phyloP scores from a whole-genome alignment of 495 filamentous ascomycete species.

The Haplographium delicatum region DNA sequence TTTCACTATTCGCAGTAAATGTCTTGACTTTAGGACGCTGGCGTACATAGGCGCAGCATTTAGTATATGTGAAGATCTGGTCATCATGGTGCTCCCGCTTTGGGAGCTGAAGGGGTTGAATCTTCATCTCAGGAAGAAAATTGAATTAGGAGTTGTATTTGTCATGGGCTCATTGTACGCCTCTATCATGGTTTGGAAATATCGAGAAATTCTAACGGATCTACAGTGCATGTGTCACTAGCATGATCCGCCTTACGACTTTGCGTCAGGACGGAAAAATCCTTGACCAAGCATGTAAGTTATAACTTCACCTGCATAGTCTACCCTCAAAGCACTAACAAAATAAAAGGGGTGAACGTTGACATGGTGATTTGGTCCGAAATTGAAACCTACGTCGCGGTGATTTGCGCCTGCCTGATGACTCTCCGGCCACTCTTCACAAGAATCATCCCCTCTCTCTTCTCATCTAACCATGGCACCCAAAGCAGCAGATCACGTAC shows the following conservation, averaged over 20 bases:
- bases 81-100: slow-evolving; percentile 35
- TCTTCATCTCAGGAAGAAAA: slow-evolving; percentile 32
- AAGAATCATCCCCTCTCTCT: slow-evolving; percentile 8
- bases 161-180: slow-evolving; percentile 31
- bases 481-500: not conserved
- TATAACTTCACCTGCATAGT: not conserved
- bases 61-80: slow-evolving; percentile 33
- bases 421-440: slow-evolving; percentile 29
- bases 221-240: slow-evolving; percentile 27
- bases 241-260: slow-evolving; percentile 35
- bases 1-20: slow-evolving; percentile 22
- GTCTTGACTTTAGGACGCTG: slow-evolving; percentile 28
- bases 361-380: slow-evolving; percentile 42
- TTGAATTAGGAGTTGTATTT: slow-evolving; percentile 34
- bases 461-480: not conserved
- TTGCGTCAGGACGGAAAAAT: slow-evolving; percentile 31
- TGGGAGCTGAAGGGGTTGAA: slow-evolving; percentile 30
- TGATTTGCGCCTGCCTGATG: slow-evolving; percentile 41
- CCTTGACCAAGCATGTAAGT: slow-evolving; percentile 30
- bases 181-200: not conserved
- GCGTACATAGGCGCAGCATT: slow-evolving; percentile 28
- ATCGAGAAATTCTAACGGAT: not conserved
- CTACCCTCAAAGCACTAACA: not conserved
- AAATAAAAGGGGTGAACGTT: slow-evolving; percentile 30
- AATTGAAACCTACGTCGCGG: slow-evolving; percentile 42